phyloP scores from a whole-genome alignment of 768 basidiomycete genomes.

The Kondoa subrosea region DNA sequence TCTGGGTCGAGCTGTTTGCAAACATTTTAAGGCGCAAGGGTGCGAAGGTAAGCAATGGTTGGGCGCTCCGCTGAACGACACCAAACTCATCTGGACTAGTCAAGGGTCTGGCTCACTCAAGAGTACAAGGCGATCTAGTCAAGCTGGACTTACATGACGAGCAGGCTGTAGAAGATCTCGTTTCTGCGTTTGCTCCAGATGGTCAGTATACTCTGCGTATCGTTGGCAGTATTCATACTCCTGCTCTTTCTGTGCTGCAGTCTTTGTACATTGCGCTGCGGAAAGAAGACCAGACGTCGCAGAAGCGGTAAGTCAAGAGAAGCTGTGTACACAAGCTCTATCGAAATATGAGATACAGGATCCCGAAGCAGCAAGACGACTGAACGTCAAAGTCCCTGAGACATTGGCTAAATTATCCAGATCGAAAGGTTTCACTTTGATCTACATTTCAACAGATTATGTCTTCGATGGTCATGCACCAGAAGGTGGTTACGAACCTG shows the following conservation, averaged over 20 bases:
- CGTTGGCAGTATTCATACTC: neutral
- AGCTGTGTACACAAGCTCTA: neutral
- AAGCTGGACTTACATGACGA: slow-evolving; percentile 18
- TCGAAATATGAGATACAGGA: neutral
- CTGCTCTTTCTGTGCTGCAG: neutral
- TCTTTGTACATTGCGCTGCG: slow-evolving; percentile 5
- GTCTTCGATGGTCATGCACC: slow-evolving; percentile 89
- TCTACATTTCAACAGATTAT: slow-evolving; percentile 76
- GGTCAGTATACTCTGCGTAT: neutral
- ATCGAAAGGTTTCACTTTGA: slow-evolving; percentile 47
- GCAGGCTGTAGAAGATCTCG: neutral
- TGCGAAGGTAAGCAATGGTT: slow-evolving; percentile 8
- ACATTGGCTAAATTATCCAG: slow-evolving; percentile 53
- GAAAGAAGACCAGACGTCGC: slow-evolving; percentile 12
- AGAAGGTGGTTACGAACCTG: slow-evolving; percentile 44
- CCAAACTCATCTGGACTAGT: neutral
- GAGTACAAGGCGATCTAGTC: slow-evolving; percentile 8
- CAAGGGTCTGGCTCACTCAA: slow-evolving; percentile 12
- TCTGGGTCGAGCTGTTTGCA: slow-evolving; percentile 11
- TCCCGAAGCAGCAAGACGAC: slow-evolving; percentile 34
- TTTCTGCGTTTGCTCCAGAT: slow-evolving; percentile 12
- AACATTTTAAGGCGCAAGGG: slow-evolving; percentile 9
- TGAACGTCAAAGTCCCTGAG: slow-evolving; percentile 62
- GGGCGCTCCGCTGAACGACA: neutral
- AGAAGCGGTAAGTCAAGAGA: slow-evolving; percentile 11